Base-by-base conservation (phyloP, 208 protist genomes). In the Sergeia podlipaevii region DNA sequence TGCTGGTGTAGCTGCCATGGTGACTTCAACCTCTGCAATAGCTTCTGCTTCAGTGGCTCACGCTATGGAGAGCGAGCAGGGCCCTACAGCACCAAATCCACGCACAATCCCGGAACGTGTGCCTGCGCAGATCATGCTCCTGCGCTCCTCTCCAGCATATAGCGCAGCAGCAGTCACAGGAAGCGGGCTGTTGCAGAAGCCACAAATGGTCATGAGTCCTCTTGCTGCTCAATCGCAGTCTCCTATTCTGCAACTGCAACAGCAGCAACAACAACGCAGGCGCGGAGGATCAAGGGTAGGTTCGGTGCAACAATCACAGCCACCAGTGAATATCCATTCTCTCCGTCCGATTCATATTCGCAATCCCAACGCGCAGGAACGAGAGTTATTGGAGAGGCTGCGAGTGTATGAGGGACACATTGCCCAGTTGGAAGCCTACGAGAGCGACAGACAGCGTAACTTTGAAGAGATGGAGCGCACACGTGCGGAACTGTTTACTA, bases 391-490 rank as follows among this genome's bases (percentile, higher is more conserved):
- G 2, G 64, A 89, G 20, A 77, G 80, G 10, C 68, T 88, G 26
- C 63, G 66, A 11, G 38, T 86, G 23, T 89, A 83, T 53, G 66
- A 81, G 43, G 53, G 58, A 43, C 54, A 78, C 29, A 50, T 89
- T 33, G 52, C 57, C 0, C 48, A 83, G 34, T 74, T 82, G 59
- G 68, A 83, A 49, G 49, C 51, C 1, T 83, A 70, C 57, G 84
- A 88, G 61, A 39, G 65, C 6, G 84, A 83, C 48, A 54, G 80
- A n/a, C 77, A 85, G 60, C 36, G 65, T 24, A 74, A 70, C 29
- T 87, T 87, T 60, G 69, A 80, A 47, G 74, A 89, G 39, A 89
- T 89, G 71, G 85, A 92, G 55, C 71, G 57, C 7, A 71, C 75
- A 5, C 74, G 86, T 3, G 82, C 82, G 0, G 81, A 89, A 59